These are phyloP conservation scores for Artemisia argyi DNA, from an alignment of 129 eudicot species.

Conservation along the genomic window DNA sequence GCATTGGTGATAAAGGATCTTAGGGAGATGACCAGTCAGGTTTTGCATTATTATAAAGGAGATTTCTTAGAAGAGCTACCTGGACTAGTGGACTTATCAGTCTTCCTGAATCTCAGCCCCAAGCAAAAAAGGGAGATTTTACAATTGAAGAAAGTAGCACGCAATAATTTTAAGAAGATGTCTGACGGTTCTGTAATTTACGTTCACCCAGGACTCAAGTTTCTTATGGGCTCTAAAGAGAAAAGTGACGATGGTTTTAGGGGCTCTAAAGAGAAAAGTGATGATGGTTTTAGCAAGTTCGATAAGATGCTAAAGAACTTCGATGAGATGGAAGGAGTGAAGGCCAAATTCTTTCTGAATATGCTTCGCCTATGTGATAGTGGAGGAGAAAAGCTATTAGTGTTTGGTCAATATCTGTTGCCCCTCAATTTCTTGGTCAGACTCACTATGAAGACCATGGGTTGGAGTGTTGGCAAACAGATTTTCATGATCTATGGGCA, in stretches of 20 bases:
- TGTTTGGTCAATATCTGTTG: slow-evolving; percentile 72
- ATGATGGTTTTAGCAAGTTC: slow-evolving; percentile 38
- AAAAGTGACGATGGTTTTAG: slow-evolving; percentile 32
- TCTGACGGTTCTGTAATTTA: slow-evolving; percentile 71
- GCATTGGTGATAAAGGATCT: slow-evolving; percentile 65
- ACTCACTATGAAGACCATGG: slow-evolving; percentile 49
- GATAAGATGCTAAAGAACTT: slow-evolving; percentile 50
- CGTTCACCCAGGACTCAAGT: slow-evolving; percentile 65
- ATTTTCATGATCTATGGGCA: slow-evolving; percentile 50
- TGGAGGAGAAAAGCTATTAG: slow-evolving; percentile 70
- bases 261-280: slow-evolving; percentile 35
- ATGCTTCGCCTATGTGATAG: slow-evolving; percentile 70
- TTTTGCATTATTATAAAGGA: slow-evolving; percentile 86
- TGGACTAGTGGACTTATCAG: slow-evolving; percentile 76
- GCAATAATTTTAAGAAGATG: slow-evolving; percentile 44
- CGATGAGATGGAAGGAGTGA: slow-evolving; percentile 68
- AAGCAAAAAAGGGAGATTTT: slow-evolving; percentile 47
- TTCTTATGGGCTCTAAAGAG: slow-evolving; percentile 33
- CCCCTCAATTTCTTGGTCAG: slow-evolving; percentile 73
- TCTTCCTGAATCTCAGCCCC: slow-evolving; percentile 59
- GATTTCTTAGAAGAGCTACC: slow-evolving; percentile 85
- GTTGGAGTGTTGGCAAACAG: slow-evolving; percentile 59
- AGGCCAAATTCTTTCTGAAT: slow-evolving; percentile 73
- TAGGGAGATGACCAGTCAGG: slow-evolving; percentile 70
- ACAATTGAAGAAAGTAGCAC: slow-evolving; percentile 37